phyloP scores from a whole-genome alignment of 2,329 filamentous ascomycete genomes.

The Samsoniella hepiali region DNA sequence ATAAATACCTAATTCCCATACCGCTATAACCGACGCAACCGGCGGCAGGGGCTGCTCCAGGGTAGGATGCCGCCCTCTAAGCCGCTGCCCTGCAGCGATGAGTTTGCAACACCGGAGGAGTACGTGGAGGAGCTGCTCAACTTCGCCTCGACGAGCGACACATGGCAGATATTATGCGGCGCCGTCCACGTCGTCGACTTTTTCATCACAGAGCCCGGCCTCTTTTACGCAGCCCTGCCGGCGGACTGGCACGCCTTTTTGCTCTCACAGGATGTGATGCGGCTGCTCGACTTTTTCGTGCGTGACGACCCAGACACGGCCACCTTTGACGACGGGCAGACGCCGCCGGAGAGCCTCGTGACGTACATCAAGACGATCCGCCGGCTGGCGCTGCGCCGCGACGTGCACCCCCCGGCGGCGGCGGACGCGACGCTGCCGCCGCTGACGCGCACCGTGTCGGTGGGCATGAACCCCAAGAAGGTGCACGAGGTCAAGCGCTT shows the following conservation, averaged over 20 bases:
- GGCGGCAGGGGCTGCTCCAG: neutral
- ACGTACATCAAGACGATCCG: slow-evolving; percentile 71
- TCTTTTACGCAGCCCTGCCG: slow-evolving; percentile 76
- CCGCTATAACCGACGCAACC: neutral
- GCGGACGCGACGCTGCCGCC: slow-evolving; percentile 45
- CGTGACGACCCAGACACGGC: slow-evolving; percentile 62
- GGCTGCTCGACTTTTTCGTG: slow-evolving; percentile 77
- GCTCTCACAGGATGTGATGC: slow-evolving; percentile 65
- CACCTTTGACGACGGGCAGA: slow-evolving; percentile 26
- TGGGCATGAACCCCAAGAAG: slow-evolving; percentile 97
- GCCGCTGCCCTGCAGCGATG: slow-evolving; percentile 65
- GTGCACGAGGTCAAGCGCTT: slow-evolving; percentile 91
- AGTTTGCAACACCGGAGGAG: slow-evolving; percentile 67
- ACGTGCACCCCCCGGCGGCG: slow-evolving; percentile 47
- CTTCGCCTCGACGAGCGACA: slow-evolving; percentile 69
- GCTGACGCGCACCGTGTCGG: slow-evolving; percentile 67
- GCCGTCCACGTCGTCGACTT: slow-evolving; percentile 98
- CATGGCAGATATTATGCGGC: slow-evolving; percentile 87
- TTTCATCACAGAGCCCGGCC: slow-evolving; percentile 77
- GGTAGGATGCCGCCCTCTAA: slow-evolving; percentile 46
- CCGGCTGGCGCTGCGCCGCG: slow-evolving; percentile 62
- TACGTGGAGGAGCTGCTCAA: slow-evolving; percentile 76
- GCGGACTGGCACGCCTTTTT: slow-evolving; percentile 81
- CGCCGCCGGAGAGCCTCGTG: slow-evolving; percentile 57
- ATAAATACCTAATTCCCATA: too few relatives aligned